Base-by-base conservation (phyloP, 805 yeast genomes). In the Yamadazyma sp. region DNA sequence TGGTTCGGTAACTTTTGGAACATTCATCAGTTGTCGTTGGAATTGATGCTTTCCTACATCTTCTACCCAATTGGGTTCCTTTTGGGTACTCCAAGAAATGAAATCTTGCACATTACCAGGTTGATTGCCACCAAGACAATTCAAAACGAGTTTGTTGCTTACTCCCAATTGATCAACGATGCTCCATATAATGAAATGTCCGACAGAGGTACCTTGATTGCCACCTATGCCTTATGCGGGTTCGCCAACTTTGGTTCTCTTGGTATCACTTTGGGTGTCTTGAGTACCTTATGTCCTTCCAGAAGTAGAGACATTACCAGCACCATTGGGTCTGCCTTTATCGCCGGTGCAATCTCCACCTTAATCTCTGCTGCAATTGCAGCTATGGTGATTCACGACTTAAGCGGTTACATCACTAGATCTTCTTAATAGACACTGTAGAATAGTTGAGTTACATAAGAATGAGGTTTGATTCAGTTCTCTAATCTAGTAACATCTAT, bases 1-100 rank as follows among this genome's bases (percentile, higher is more conserved):
- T 78, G 80, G 78, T 79, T 78, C 45, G 83, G 82, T 43, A 64
- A 68, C 33, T 78, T 73, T 62, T 78, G 83, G 84, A 75, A 77
- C 46, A 78, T 79, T 47, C 52, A 66, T 18, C 49, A 54, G 9
- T 68, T 78, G 45, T 69, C 80, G 8, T 59, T 78, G 49, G 78
- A 77, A 50, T 67, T 75, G 58, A 78, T 78, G 49, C 55, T 72
- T 38, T 75, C 81, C 18, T 78, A 79, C 60, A 51, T 78, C 33
- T 67, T 79, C 43, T 78, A 78, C 53, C 84, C 84, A 6, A 70
- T 76, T 21, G 71, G 80, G 2, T 78, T 78, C 67, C 62, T 78
- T 35, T 61, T 78, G 41, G 84, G 84, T 32, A 66, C 73, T 16
- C 77, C 79, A 40, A 62, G 67, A 47, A 50, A 64, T 37, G 84